Percentiles rank a stretch among this genome's conserved stretches.
These are phyloP conservation scores for Lumnitzera racemosa DNA, from an alignment of 345 rosid species.

Conservation along the genomic window DNA sequence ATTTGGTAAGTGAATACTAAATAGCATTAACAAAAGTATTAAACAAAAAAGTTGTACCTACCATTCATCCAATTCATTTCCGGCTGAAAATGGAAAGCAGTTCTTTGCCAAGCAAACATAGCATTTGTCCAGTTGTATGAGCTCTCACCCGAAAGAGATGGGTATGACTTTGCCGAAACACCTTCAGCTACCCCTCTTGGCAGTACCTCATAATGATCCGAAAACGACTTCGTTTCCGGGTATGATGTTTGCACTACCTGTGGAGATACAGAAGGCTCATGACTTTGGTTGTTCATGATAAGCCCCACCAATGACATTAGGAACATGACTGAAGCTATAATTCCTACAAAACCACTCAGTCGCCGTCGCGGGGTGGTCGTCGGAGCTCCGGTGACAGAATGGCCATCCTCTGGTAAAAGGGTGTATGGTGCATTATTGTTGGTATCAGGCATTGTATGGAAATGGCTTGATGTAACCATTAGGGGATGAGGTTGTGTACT, in stretches of 20 bases:
- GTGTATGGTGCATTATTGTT: conserved; percentile 11
- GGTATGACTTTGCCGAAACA: conserved; percentile 62
- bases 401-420: conserved; percentile 33
- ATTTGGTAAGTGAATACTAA: neutral
- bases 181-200: conserved; percentile 52
- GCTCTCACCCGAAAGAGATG: conserved; percentile 12
- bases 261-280: conserved; percentile 4
- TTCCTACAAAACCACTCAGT: conserved; percentile 22
- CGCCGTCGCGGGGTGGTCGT: conserved; percentile 15
- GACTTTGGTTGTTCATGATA: conserved; percentile 30
- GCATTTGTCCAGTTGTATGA: conserved; percentile 72
- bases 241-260: neutral
- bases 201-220: conserved; percentile 2
- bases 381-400: conserved; percentile 7
- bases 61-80: conserved; percentile 94
- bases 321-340: conserved; percentile 26
- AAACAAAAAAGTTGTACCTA: conserved; percentile 21
- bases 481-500: neutral
- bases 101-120: conserved; percentile 84
- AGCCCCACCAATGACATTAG: conserved; percentile 32
- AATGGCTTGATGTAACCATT: conserved; percentile 17
- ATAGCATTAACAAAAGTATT: neutral
- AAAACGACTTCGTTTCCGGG: conserved; percentile 1
- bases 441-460: neutral
- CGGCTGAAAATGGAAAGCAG: conserved; percentile 88